phyloP scores from a whole-genome alignment of 2,329 filamentous ascomycete species.

The Fonsecaea erecta region DNA sequence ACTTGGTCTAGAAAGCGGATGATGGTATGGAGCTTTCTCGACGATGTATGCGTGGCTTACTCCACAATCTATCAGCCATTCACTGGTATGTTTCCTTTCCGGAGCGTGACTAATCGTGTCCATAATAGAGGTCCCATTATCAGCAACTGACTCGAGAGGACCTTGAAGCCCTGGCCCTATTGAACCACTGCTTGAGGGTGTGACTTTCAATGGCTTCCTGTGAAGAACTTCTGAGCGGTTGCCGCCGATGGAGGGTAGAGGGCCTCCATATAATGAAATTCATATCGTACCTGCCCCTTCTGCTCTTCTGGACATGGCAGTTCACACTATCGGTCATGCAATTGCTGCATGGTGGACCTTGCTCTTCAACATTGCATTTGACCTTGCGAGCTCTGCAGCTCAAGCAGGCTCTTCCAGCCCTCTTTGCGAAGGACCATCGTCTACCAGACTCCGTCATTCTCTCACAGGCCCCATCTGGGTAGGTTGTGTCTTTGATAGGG shows the following conservation, averaged over 20 bases:
- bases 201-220: background rate
- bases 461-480: background rate
- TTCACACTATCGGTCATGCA: slow-evolving; percentile 7
- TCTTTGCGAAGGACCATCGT: slow-evolving; percentile 5
- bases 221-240: background rate
- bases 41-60: background rate
- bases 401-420: slow-evolving; percentile 18
- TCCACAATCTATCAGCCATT: background rate
- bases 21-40: background rate
- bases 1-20: background rate
- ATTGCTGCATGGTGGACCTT: slow-evolving; percentile 18
- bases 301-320: slow-evolving; percentile 10
- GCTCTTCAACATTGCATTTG: slow-evolving; percentile 15
- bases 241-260: background rate
- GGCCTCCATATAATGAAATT: background rate
- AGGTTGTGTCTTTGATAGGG: background rate
- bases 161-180: background rate
- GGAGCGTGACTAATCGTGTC: background rate
- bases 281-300: slow-evolving; percentile 10
- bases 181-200: background rate
- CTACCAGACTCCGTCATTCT: background rate
- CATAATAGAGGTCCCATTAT: background rate
- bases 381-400: slow-evolving; percentile 18
- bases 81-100: background rate
- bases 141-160: background rate